Conservation (phyloP, 2,329 filamentous ascomycete species). For the Trichoderma simmonsii region DNA sequence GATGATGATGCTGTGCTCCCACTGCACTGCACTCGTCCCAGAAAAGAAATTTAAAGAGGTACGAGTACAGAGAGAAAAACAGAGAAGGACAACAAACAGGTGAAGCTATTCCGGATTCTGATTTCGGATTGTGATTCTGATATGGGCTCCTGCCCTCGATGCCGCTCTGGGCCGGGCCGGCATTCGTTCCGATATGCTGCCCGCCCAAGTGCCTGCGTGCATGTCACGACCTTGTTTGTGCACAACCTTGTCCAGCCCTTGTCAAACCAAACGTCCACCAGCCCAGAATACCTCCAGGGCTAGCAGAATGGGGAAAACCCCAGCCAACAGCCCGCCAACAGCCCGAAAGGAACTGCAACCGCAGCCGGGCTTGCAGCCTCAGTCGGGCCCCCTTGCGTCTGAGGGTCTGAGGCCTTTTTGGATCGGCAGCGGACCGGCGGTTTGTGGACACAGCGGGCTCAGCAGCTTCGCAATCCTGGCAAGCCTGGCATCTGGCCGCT, state of each 20-base stretch:
- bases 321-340: neutral
- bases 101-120: neutral
- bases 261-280: neutral
- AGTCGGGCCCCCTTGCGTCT: conserved; percentile 6
- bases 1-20: neutral
- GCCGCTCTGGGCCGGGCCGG: conserved; percentile 9
- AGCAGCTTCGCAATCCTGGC: neutral
- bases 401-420: conserved; percentile 8
- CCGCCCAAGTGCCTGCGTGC: neutral
- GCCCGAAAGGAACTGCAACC: neutral
- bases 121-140: neutral
- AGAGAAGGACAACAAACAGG: neutral
- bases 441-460: neutral
- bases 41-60: neutral
- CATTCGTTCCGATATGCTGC: conserved; percentile 15
- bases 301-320: no score
- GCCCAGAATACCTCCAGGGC: no score
- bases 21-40: neutral
- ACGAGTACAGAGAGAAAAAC: neutral
- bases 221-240: neutral
- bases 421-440: neutral
- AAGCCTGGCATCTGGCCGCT: neutral
- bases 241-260: neutral
- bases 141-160: neutral
- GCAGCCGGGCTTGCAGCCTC: neutral